Base-by-base conservation (phyloP, 2,329 filamentous ascomycete genomes). In the Fusarium cyanostomum region DNA sequence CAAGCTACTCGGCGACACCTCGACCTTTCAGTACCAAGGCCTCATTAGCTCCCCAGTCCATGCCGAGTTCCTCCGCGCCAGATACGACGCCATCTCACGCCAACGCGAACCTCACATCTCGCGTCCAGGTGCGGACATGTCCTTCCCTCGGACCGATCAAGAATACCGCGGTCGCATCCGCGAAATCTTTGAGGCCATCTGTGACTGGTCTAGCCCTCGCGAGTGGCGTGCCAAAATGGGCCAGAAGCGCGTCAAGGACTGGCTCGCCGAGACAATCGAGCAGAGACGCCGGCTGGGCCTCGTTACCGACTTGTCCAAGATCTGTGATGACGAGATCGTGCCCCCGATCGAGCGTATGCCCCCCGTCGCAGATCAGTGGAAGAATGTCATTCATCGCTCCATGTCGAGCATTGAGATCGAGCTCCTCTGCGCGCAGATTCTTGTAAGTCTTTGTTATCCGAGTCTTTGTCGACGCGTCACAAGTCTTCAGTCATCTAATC, bases 211-310 rank as follows among this genome's bases (percentile, higher is more conserved):
- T 5, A 46, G 45, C 12, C n/a, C 18, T 1, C 18, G 39, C 4
- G 66, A 62, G n/a, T 70, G 68, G 68, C 54, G 66, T 2, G 57
- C 52, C 8, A 67, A 55, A 31, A 66, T 70, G 68, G 62, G 68
- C 0, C 52, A 53, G 9, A 34, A 43, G 1, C 43, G 45, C 7
- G 42, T 52, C 18, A 42, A 31, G 27, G 26, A 44, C 5, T 70
- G 68, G 68, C 30, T 58, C 0, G 48, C 37, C 1, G 56, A 69
- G 7, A 35, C 42, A 0, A 30, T 18, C 5, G 4, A 15, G 2
- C 15, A 44, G 1, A 44, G 46, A 6, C 18, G 21, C 1, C 26
- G 11, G 3, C 18, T 10, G 0, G 62, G 54, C 0, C 42, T 66
- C 6, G 35, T 45, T 5, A 37, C 35, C 11, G 50, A 66, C 13